Conservation (phyloP, 352 stramenopile species). For the Globisporangium mamillatum region DNA sequence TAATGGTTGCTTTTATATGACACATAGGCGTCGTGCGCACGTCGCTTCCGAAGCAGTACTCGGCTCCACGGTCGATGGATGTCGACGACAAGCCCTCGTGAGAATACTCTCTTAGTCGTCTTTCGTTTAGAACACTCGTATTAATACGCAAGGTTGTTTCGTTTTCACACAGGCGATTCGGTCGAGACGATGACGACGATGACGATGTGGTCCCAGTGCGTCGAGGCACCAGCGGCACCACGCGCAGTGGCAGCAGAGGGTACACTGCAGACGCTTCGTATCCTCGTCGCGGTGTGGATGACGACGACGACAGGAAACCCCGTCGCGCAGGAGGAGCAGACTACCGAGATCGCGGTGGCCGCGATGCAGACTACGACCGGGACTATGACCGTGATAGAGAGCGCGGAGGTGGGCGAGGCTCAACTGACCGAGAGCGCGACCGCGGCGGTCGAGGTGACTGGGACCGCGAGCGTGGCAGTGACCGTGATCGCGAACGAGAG, state of each 20-base stretch:
- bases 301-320: slow-evolving; percentile 40
- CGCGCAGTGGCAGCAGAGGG: slow-evolving; percentile 17
- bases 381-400: slow-evolving; percentile 27
- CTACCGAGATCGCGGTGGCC: slow-evolving; percentile 11
- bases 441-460: slow-evolving; percentile 21
- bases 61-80: slow-evolving; percentile 62
- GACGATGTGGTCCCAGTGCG: slow-evolving; percentile 32
- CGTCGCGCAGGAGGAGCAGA: slow-evolving; percentile 21
- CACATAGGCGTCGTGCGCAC: slow-evolving; percentile 67
- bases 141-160: not conserved
- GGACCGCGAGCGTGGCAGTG: slow-evolving; percentile 24
- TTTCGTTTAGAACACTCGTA: not conserved
- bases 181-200: slow-evolving; percentile 66
- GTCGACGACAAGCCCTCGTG: slow-evolving; percentile 84
- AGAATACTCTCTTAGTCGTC: slow-evolving; percentile 12
- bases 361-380: slow-evolving; percentile 15
- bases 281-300: slow-evolving; percentile 31
- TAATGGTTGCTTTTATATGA: not conserved
- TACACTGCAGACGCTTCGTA: slow-evolving; percentile 20
- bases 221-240: slow-evolving; percentile 22
- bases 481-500: slow-evolving; percentile 36
- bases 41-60: slow-evolving; percentile 77
- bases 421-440: slow-evolving; percentile 14
- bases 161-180: slow-evolving; percentile 48
- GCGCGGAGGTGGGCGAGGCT: slow-evolving; percentile 2